Evolutionary conservation across 225 moss, liverwort and hornwort genomes (phyloP).

Genomic region (Polytrichum formosum): DNA sequence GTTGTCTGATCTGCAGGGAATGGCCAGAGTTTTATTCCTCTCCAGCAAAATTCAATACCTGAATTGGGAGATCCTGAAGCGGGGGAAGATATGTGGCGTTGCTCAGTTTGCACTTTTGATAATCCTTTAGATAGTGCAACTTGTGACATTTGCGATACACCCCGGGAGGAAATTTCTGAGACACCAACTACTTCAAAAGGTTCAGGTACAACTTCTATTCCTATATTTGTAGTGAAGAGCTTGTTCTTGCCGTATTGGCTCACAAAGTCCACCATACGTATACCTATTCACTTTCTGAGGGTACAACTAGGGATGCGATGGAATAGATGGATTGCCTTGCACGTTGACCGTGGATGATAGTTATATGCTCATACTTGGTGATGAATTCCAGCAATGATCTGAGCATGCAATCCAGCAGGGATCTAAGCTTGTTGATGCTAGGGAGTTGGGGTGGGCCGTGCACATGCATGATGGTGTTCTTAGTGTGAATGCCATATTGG

Average conservation of each 20-base stretch:
- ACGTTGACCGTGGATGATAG: neutral
- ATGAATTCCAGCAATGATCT: neutral
- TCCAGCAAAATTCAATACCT: conserved; percentile 15
- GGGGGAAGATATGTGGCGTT: conserved; percentile 44
- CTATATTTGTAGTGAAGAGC: neutral
- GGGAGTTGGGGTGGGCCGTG: too few species aligned
- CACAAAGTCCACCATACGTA: neutral
- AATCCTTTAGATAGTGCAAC: conserved; percentile 30
- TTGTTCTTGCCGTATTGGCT: neutral
- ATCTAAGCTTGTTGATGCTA: too few species aligned
- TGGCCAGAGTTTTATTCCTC: conserved; percentile 8
- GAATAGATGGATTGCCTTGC: neutral
- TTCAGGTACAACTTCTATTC: conserved; percentile 24
- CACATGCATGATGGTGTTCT: too few species aligned
- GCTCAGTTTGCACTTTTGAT: conserved; percentile 54
- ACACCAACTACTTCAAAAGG: conserved; percentile 18
- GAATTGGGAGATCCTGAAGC: conserved; percentile 20
- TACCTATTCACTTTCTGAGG: conserved; percentile 27
- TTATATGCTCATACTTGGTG: neutral
- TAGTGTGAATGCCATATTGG: too few species aligned
- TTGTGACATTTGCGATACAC: conserved; percentile 61
- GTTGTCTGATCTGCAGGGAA: conserved; percentile 17
- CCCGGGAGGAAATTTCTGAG: conserved; percentile 19
- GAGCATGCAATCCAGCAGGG: too few species aligned
- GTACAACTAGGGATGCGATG: conserved; percentile 34